Percentiles rank a stretch among this genome's conserved stretches.
Evolutionary conservation across 2,329 filamentous ascomycete species (phyloP).

Genomic region (Cladosporium sp.): DNA sequence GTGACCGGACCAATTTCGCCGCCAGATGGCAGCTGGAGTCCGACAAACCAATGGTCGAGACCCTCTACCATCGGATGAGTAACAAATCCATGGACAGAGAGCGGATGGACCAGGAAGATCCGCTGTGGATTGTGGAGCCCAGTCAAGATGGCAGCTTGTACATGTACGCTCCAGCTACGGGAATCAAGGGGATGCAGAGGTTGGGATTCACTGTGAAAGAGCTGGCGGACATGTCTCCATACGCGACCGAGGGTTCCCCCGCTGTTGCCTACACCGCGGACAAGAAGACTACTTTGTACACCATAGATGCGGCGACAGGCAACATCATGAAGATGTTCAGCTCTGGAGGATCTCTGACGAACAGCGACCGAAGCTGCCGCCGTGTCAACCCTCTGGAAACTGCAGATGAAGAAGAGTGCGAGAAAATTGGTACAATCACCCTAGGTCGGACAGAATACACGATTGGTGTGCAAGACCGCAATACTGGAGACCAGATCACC

Average conservation of each 20-base stretch:
- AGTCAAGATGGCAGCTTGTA: slow-evolving; percentile 83
- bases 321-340: slow-evolving; percentile 81
- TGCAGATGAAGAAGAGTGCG: slow-evolving; percentile 65
- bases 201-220: slow-evolving; percentile 76
- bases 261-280: slow-evolving; percentile 85
- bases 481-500: slow-evolving; percentile 72
- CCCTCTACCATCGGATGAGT: slow-evolving; percentile 65
- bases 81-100: slow-evolving; percentile 62
- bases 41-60: slow-evolving; percentile 86
- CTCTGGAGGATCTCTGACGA: slow-evolving; percentile 61
- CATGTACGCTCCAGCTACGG: slow-evolving; percentile 69
- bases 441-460: slow-evolving; percentile 87
- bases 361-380: slow-evolving; percentile 71
- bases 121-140: slow-evolving; percentile 93
- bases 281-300: slow-evolving; percentile 86
- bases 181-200: slow-evolving; percentile 54
- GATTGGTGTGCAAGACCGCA: slow-evolving; percentile 73
- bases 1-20: slow-evolving; percentile 79
- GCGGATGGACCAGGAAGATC: slow-evolving; percentile 69
- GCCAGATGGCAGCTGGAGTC: slow-evolving; percentile 82
- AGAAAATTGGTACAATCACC: slow-evolving; percentile 73
- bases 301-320: slow-evolving; percentile 81
- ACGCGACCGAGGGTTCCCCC: slow-evolving; percentile 64
- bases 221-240: slow-evolving; percentile 74
- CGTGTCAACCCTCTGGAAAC: slow-evolving; percentile 59